Evolutionary conservation across 2,329 filamentous ascomycete species (phyloP), one percentile per base, ranked within the genome.

Genomic region (Epichloe gansuensis): DNA sequence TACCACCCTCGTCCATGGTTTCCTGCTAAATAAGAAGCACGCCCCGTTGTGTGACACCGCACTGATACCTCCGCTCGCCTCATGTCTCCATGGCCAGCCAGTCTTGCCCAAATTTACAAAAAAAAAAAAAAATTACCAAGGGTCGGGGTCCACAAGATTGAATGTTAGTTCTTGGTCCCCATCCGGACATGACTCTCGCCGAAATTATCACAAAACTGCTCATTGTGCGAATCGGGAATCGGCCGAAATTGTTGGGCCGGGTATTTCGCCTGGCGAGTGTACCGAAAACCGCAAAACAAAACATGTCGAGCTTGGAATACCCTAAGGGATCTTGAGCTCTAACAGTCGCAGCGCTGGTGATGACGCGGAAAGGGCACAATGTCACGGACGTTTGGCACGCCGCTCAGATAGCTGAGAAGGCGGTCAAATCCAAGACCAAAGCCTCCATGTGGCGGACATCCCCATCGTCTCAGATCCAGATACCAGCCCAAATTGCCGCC

Each of bases 371-470:
- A 96, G 31, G 87, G 80, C 51, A 94, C 86, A 25, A 89, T 80
- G 66, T 96, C 90, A 63, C 89, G 80, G 61, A 96, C 80, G 60
- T 87, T 95, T 57, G 80, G 77, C 40, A 91, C 81, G 9, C 89
- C 89, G 35, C 85, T 80, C 51, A 96, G 74, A 69, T 95, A 95
- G 63, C 85, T 84, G 59, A 95, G 68, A 56, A 95, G 76, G 51
- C 90, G 80, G 72, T 96, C 90, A 64, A 95, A 94, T 8, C 90
- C 90, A 52, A 96, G 67, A 3, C 90, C 90, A 64, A 95, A 96
- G 1, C 90, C 90, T 42, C 90, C 90, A 61, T 95, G 90, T 38
- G 89, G 89, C 52, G 89, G 87, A 59, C 85, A 90, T n/a, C 90
- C 90, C 79, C 89, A 96, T 58, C 85, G 82, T 55, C 90, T 82